Base-by-base conservation (phyloP, 148 eudicot genomes). In the Cornus controversa region DNA sequence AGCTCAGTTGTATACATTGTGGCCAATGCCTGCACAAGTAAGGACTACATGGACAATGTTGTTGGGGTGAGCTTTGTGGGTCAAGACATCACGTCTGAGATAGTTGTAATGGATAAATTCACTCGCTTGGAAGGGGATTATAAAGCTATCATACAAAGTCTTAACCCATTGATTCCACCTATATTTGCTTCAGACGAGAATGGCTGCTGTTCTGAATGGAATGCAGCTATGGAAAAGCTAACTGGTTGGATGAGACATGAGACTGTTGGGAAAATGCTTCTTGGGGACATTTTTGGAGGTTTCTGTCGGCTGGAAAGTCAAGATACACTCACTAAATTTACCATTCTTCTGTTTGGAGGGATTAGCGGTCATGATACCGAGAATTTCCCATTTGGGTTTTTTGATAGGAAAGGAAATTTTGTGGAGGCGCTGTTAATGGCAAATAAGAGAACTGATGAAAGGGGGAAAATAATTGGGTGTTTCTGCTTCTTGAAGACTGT, bases 201-300 rank as follows among this genome's bases (percentile, higher is more conserved):
- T 45, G 80, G 82, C 11, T 77, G 78, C 47, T 86, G 89, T 75
- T 77, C 84, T 58, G 89, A 86, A 65, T 86, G 89, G 89, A 86
- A 84, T 69, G 82, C 78, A 6, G 85, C 85, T 47, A 77, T 86
- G 87, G 89, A 86, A 72, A 84, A 82, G 36, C 68, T 84, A 40
- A 81, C 87, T 31, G 89, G 89, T 50, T 79, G 83, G 83, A 80
- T 10, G 69, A 82, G 74, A 72, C 31, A 75, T n/a, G 89, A 86
- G 69, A 62, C 78, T 45, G 50, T 86, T 50, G 85, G 87, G 2
- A 86, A 82, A 75, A 57, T 60, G 42, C 82, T 86, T 28, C 83
- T 78, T 26, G 83, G 89, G 26, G 85, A 84, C 37, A 70, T 84
- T 73, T 86, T 86, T 63, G 89, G 89, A 53, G 72, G 70, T 63